Evolutionary conservation across 441 rosid species (phyloP).

Genomic region (Corymbia calophylla): DNA sequence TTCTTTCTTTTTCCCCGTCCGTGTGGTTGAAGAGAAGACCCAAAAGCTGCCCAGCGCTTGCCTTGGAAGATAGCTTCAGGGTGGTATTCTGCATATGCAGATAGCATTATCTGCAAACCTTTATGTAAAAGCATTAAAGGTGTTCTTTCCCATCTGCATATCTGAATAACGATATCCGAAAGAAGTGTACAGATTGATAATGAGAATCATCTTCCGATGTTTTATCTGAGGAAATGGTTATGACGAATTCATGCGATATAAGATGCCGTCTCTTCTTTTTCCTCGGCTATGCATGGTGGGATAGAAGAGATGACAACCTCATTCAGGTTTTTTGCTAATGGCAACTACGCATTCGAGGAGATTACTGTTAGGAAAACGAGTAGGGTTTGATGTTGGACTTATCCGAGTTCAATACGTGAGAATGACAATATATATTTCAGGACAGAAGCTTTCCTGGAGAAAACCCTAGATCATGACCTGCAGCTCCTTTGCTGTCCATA

Average conservation of each 20-base stretch:
- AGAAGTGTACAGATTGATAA: background rate
- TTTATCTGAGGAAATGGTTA: background rate
- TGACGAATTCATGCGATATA: background rate
- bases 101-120: background rate
- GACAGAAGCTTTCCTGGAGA: background rate
- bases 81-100: background rate
- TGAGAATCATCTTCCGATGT: background rate
- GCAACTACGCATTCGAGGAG: background rate
- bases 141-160: background rate
- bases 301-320: background rate
- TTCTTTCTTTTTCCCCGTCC: background rate
- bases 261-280: background rate
- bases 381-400: background rate
- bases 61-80: background rate
- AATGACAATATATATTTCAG: background rate
- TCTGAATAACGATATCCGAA: background rate
- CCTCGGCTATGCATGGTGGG: background rate
- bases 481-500: background rate
- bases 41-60: background rate
- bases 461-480: background rate
- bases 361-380: background rate
- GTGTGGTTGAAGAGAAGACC: background rate
- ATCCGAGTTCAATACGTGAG: background rate
- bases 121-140: background rate
- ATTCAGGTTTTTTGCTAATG: background rate